Evolutionary conservation across 129 eudicot genomes (phyloP), one percentile per base, ranked within the genome.

Genomic region (Flaveria linearis): DNA sequence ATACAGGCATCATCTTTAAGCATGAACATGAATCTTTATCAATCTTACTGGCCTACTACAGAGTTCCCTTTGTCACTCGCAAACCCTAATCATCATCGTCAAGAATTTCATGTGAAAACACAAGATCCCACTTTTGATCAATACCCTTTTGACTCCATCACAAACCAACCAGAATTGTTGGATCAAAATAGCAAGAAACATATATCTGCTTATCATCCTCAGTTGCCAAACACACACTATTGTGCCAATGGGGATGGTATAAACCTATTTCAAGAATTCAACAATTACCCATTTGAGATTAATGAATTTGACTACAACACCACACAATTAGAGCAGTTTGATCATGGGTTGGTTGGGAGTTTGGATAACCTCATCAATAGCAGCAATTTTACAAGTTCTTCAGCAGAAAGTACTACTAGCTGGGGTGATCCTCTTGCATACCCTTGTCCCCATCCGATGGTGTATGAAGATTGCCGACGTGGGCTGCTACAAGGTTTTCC

Each of bases 371-470:
- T 76, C 45, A 84, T 79, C 22, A 81, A 77, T 68, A 75, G 83
- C 28, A 84, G 84, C 70, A 88, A 77, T 47, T 72, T 83, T 46
- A 86, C 73, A 5, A 73, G 66, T 45, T 76, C 76, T 74, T 82
- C 88, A 41, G 82, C 82, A 65, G 85, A 84, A 78, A 85, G 88
- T 81, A 81, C 77, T 14, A 71, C 70, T 33, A 87, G 78, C 56
- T 89, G 89, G 89, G 78, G 81, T 33, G 80, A 55, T 68, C 41
- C 76, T 50, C 74, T 80, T 30, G 83, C 42, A 26, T 26, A 81
- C 39, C 83, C 79, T 76, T 63, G 83, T 63, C 64, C 69, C 15
- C 55, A 72, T 55, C 74, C 72, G 18, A 43, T 84, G 80, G 55
- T 66, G 33, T 78, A 86, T 62, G 84, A 87, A 51, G 74, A 76